Percentiles rank a stretch among this genome's conserved stretches.
Conservation (phyloP, 352 stramenopile species). For the Albugo laibachii region DNA sequence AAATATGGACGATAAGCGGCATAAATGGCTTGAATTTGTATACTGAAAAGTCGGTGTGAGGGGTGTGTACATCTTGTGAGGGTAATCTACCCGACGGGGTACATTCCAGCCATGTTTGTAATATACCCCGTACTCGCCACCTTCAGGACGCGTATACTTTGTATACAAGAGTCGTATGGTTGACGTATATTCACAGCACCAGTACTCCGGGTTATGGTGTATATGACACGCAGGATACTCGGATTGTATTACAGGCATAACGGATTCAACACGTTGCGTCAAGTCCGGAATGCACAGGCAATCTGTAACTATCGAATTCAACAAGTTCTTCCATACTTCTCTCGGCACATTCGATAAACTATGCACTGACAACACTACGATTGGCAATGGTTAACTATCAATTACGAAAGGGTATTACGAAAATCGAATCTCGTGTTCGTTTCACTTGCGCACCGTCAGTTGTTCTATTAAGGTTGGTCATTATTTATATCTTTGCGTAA, state of each 20-base stretch:
- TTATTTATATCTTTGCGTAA: no score
- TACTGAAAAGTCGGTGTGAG: slow-evolving; percentile 37
- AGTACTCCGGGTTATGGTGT: slow-evolving; percentile 32
- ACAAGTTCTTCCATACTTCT: no score
- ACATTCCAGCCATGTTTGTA: slow-evolving; percentile 44
- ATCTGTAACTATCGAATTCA: no score
- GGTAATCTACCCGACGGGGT: slow-evolving; percentile 46
- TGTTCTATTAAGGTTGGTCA: no score
- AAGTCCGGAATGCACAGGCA: no score
- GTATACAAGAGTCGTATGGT: slow-evolving; percentile 26
- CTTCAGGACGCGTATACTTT: slow-evolving; percentile 28
- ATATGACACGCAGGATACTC: slow-evolving; percentile 38
- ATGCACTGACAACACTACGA: no score
- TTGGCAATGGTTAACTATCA: no score
- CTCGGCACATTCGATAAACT: no score
- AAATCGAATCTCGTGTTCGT: no score
- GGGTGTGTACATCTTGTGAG: slow-evolving; percentile 30
- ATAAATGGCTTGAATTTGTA: slow-evolving; percentile 18
- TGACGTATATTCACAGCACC: slow-evolving; percentile 26
- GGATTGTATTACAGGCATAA: slow-evolving; percentile 12
- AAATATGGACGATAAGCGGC: slow-evolving; percentile 19
- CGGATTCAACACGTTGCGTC: no score
- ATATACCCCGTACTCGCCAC: slow-evolving; percentile 20
- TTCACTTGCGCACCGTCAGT: no score
- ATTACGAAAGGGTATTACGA: no score